Evolutionary conservation across 139 green algal genomes (phyloP).

Genomic region (Coelastrella sp.): DNA sequence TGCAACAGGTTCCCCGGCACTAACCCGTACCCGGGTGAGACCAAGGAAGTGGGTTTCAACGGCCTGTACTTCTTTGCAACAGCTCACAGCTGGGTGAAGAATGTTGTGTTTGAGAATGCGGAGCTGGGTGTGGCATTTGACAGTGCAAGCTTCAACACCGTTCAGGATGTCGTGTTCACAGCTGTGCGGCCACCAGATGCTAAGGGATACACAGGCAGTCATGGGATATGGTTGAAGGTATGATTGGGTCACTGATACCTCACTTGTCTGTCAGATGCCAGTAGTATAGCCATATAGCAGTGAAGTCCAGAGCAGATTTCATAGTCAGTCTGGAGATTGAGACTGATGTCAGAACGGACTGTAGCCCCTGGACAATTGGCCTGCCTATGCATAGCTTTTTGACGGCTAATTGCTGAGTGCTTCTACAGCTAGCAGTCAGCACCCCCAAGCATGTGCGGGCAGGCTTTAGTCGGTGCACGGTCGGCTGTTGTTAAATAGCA

Average conservation of each 20-base stretch:
- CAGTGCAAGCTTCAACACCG: constrained; percentile 43
- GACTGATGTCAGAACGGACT: too few relatives aligned
- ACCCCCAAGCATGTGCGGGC: too few relatives aligned
- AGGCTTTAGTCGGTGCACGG: too few relatives aligned
- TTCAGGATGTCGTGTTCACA: constrained; percentile 42
- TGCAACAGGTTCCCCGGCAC: constrained; percentile 13
- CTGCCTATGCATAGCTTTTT: too few relatives aligned
- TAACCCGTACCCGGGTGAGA: not conserved
- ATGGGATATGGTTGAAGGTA: constrained; percentile 39
- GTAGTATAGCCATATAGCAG: too few relatives aligned
- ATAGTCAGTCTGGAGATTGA: too few relatives aligned
- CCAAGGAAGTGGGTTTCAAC: constrained; percentile 41
- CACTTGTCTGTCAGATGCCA: too few relatives aligned
- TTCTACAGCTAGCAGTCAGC: too few relatives aligned
- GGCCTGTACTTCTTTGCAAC: constrained; percentile 43
- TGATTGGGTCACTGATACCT: not conserved
- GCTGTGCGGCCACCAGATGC: constrained; percentile 5
- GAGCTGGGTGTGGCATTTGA: constrained; percentile 40
- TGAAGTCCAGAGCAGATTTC: too few relatives aligned
- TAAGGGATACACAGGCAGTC: constrained; percentile 1
- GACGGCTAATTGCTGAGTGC: too few relatives aligned
- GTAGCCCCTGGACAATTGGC: too few relatives aligned
- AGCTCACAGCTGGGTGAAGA: constrained; percentile 39
- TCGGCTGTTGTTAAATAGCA: too few relatives aligned
- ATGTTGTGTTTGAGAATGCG: constrained; percentile 49